Base-by-base conservation (phyloP, 495 filamentous ascomycete genomes). In the Aspergillus sclerotioniger region DNA sequence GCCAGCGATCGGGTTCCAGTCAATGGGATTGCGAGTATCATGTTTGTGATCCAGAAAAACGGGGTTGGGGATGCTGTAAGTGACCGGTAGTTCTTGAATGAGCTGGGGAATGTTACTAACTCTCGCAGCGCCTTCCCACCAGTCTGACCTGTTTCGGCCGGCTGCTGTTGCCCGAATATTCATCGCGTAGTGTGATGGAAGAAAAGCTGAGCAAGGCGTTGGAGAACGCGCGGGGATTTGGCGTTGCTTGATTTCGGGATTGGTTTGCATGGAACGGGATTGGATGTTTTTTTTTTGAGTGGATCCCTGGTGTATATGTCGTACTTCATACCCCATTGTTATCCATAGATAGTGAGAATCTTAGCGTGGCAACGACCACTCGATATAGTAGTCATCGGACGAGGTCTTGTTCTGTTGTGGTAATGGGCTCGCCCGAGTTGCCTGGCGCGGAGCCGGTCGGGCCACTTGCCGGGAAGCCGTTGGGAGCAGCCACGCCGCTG, bases 161-260 rank as follows among this genome's bases (percentile, higher is more conserved):
- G 20, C 69, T 98, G 51, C 66, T 95, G 57, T 68, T 98, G 50
- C 94, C 94, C 8, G 88, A 92, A 72, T 98, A 97, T 67, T 76
- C 69, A 10, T 82, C 79, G 25, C 80, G 76, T 65, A 83, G 86
- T 56, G 83, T 88, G 54, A 63, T 98, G 70, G 78, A 81, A 65
- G 76, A 87, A 71, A 91, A 91, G 69, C 73, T 98, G 59, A 76
- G 76, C 32, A 83, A 90, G 77, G 94, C 94, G 46, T 69, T 98
- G 62, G 87, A 92, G 72, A 94, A 96, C 71, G 84, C 87, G n/a
- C 84, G 87, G 66, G 94, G 94, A n/a, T 98, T 98, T 72, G 94
- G 94, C 45, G 85, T 88, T 71, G 79, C 78, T 45, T 83, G 67
- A 73, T 29, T 20, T 47, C 17, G 28, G 46, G 13, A 13, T 9